These are phyloP conservation scores for Scheffersomyces stipitis DNA, from an alignment of 805 yeast genomes.

Conservation along the genomic window DNA sequence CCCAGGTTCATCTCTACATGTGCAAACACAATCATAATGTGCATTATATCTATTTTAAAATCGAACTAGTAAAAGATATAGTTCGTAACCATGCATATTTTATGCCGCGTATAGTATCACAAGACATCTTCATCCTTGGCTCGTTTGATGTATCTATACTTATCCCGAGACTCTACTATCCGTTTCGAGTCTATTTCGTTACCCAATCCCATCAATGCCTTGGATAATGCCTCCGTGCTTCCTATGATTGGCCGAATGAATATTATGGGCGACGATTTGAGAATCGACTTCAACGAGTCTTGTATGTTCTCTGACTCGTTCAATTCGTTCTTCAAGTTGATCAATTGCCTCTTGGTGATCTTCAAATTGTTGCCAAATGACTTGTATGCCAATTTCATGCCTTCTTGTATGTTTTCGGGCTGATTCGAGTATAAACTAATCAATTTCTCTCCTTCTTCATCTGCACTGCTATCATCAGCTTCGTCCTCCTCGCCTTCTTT, in stretches of 20 bases:
- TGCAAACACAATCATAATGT: no score
- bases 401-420: constrained; percentile 70
- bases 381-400: constrained; percentile 70
- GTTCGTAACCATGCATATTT: no score
- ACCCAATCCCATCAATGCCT: constrained; percentile 77
- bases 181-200: constrained; percentile 74
- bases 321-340: constrained; percentile 59
- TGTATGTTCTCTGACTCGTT: constrained; percentile 65
- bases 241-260: constrained; percentile 86
- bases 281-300: constrained; percentile 65
- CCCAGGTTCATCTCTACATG: no score
- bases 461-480: constrained; percentile 19
- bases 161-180: constrained; percentile 58
- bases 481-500: constrained; percentile 19
- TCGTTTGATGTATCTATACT: constrained; percentile 45
- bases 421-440: constrained; percentile 83
- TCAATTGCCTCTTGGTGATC: constrained; percentile 63
- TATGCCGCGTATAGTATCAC: no score
- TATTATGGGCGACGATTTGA: constrained; percentile 77
- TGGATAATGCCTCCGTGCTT: constrained; percentile 85
- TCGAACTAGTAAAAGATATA: no score
- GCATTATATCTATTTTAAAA: no score
- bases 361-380: constrained; percentile 68
- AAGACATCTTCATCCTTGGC: neutral
- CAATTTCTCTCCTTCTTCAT: constrained; percentile 34